phyloP scores from a whole-genome alignment of 345 rosid species.

The Cardamine chenopodiifolia region DNA sequence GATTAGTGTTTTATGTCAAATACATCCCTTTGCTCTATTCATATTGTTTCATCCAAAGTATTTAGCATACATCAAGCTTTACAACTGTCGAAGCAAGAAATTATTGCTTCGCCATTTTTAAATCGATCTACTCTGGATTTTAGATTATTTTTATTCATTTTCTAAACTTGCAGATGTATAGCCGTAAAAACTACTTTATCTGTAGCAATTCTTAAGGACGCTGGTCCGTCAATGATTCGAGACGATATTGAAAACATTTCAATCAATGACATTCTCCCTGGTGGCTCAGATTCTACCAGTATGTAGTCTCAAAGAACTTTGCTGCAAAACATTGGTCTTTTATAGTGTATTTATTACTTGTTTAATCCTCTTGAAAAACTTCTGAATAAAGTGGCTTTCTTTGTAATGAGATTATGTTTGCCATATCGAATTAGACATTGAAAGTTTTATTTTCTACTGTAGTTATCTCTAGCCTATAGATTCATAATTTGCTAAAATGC shows the following conservation, averaged over 20 bases:
- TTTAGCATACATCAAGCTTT: too few relatives aligned
- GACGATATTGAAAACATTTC: conserved; percentile 73
- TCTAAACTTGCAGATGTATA: conserved; percentile 70
- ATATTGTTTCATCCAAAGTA: too few relatives aligned
- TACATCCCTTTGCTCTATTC: too few relatives aligned
- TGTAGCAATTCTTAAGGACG: conserved; percentile 65
- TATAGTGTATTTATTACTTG: conserved; percentile 45
- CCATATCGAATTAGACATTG: not conserved
- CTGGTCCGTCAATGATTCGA: too few relatives aligned
- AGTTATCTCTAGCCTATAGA: conserved; percentile 1
- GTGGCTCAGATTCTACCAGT: conserved; percentile 75
- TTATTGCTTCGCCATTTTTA: too few relatives aligned
- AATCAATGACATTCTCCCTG: conserved; percentile 81
- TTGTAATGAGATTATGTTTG: conserved; percentile 35
- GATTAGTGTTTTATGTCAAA: too few relatives aligned
- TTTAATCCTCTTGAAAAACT: not conserved
- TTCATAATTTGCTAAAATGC: not conserved
- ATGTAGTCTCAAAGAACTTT: conserved; percentile 62
- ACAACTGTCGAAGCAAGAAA: too few relatives aligned
- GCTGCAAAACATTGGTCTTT: conserved; percentile 39
- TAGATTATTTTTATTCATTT: conserved; percentile 24
- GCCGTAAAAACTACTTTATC: conserved; percentile 85
- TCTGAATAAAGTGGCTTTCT: not conserved
- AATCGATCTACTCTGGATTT: conserved; percentile 7
- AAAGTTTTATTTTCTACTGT: not conserved